Conservation (phyloP, 805 yeast genomes). For the Cyberlindnera euphorbiae region DNA sequence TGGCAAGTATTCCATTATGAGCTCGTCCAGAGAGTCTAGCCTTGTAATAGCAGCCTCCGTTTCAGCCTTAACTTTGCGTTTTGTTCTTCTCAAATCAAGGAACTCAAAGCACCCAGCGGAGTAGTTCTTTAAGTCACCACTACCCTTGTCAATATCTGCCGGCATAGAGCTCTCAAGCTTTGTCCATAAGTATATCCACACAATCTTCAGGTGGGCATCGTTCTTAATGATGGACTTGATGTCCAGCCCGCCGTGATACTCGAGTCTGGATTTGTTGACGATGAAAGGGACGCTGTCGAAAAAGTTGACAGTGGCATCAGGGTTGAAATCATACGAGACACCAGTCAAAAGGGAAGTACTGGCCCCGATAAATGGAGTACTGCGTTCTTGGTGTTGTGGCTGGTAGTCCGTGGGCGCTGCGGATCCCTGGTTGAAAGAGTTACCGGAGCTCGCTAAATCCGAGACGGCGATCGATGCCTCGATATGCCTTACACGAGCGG, state of each 20-base stretch:
- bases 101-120: slow-evolving; percentile 4
- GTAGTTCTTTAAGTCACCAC: not conserved
- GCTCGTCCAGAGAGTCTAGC: slow-evolving; percentile 5
- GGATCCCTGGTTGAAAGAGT: too few relatives aligned
- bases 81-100: slow-evolving; percentile 15
- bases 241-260: slow-evolving; percentile 49
- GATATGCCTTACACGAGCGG: slow-evolving; percentile 39
- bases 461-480: slow-evolving; percentile 40
- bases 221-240: slow-evolving; percentile 44
- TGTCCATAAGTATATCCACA: slow-evolving; percentile 30
- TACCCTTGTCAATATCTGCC: slow-evolving; percentile 1
- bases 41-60: slow-evolving; percentile 1
- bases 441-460: slow-evolving; percentile 23
- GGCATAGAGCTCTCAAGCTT: slow-evolving; percentile 8
- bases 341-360: too few relatives aligned
- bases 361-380: slow-evolving; percentile 3
- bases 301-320: slow-evolving; percentile 36
- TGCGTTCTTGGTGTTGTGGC: not conserved
- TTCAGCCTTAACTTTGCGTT: slow-evolving; percentile 6
- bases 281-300: slow-evolving; percentile 42
- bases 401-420: too few relatives aligned
- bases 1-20: slow-evolving; percentile 18
- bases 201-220: slow-evolving; percentile 36
- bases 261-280: slow-evolving; percentile 35
- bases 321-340: slow-evolving; percentile 21